Percentiles rank a stretch among this genome's conserved stretches.
These are phyloP conservation scores for Lasiosphaeris hirsuta DNA, from an alignment of 495 filamentous ascomycete genomes.

Conservation along the genomic window DNA sequence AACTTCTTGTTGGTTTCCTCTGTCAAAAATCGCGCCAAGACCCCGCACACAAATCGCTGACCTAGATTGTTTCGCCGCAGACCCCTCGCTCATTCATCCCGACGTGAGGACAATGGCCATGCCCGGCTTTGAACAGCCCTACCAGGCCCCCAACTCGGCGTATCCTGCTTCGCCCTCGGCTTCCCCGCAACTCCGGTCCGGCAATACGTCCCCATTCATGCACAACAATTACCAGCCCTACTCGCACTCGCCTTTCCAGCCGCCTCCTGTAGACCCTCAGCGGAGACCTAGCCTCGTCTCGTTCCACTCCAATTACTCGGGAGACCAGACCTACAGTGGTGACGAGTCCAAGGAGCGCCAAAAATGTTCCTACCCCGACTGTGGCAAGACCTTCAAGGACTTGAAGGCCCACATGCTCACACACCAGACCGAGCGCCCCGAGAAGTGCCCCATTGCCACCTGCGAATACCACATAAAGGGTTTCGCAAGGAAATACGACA, in stretches of 20 bases:
- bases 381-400: conserved; percentile 86
- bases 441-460: conserved; percentile 92
- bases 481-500: conserved; percentile 97
- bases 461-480: conserved; percentile 97
- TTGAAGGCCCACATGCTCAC: conserved; percentile 96
- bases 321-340: conserved; percentile 57
- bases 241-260: conserved; percentile 82
- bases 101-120: conserved; percentile 47
- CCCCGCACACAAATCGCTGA: conserved; percentile 30
- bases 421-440: conserved; percentile 87
- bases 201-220: conserved; percentile 44
- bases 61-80: conserved; percentile 26
- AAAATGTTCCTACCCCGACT: conserved; percentile 77
- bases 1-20: conserved; percentile 62
- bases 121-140: conserved; percentile 41
- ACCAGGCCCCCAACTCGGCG: conserved; percentile 36
- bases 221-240: conserved; percentile 49
- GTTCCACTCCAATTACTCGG: conserved; percentile 31
- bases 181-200: conserved; percentile 44
- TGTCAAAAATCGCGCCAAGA: conserved; percentile 16
- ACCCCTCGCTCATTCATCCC: conserved; percentile 49
- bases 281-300: conserved; percentile 31
- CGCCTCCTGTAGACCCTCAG: conserved; percentile 43
- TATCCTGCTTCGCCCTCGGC: conserved; percentile 47
- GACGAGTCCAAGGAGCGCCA: conserved; percentile 65